A percentile compares a stretch with the other conserved stretches of the same genome.
phyloP scores from a whole-genome alignment of 352 stramenopile species.

The Pythium graminicola region DNA sequence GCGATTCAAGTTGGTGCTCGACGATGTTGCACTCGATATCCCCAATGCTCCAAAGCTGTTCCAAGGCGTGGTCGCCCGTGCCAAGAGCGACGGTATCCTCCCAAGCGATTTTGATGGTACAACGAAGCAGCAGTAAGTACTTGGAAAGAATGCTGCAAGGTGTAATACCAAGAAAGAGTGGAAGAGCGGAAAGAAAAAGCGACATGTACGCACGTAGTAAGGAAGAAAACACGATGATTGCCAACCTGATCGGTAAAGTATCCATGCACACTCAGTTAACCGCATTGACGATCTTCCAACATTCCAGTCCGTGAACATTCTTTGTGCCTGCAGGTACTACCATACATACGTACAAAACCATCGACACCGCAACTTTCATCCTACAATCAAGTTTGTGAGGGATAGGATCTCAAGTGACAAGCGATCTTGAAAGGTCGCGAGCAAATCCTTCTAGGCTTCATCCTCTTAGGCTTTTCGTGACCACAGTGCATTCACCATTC shows the following conservation, averaged over 20 bases:
- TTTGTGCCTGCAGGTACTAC: too few relatives aligned
- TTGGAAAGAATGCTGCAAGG: background rate
- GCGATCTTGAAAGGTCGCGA: constrained; percentile 20
- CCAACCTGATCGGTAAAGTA: constrained; percentile 1
- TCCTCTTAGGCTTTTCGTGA: background rate
- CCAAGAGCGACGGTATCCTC: constrained; percentile 67
- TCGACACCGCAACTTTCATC: too few relatives aligned
- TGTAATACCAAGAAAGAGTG: too few relatives aligned
- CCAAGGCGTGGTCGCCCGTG: constrained; percentile 30
- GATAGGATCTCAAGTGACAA: background rate
- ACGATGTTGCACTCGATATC: constrained; percentile 44
- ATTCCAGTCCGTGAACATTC: too few relatives aligned
- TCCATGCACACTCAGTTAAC: constrained; percentile 4
- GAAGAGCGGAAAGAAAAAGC: too few relatives aligned
- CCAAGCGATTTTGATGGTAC: constrained; percentile 28
- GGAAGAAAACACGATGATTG: background rate
- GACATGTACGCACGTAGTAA: background rate
- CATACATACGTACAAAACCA: too few relatives aligned
- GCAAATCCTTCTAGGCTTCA: constrained; percentile 11
- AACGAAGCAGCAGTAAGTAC: constrained; percentile 21
- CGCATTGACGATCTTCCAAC: background rate
- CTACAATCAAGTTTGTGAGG: background rate
- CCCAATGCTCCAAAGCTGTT: constrained; percentile 25
- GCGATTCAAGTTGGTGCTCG: constrained; percentile 67
- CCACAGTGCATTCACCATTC: background rate